Evolutionary conservation across 1,284 basidiomycete species (phyloP).

Genomic region (Afroboletus lepidellus): DNA sequence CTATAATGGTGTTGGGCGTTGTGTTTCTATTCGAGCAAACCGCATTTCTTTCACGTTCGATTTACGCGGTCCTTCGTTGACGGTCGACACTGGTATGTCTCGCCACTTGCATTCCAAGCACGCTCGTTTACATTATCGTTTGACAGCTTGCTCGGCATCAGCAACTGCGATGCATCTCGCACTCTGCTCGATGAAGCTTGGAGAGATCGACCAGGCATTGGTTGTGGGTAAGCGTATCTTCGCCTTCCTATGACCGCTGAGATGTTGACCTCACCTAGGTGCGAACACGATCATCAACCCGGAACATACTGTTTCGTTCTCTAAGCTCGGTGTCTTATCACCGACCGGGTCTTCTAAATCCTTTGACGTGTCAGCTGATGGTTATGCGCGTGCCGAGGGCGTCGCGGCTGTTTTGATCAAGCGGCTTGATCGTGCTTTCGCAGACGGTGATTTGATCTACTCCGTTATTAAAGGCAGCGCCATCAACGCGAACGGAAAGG

Average conservation of each 20-base stretch:
- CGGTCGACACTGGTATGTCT: slow-evolving; percentile 43
- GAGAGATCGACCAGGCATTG: slow-evolving; percentile 50
- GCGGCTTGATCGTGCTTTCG: slow-evolving; percentile 27
- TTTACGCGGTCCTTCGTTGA: slow-evolving; percentile 45
- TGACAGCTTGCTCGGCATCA: slow-evolving; percentile 42
- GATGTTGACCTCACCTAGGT: slow-evolving; percentile 13
- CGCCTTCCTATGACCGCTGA: too few species aligned
- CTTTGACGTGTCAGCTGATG: slow-evolving; percentile 48
- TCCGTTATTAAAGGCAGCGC: slow-evolving; percentile 31
- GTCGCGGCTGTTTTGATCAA: slow-evolving; percentile 31
- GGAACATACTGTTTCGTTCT: slow-evolving; percentile 32
- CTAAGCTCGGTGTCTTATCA: slow-evolving; percentile 39
- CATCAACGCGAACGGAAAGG: slow-evolving; percentile 33
- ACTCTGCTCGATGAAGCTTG: slow-evolving; percentile 41
- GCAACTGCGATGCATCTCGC: slow-evolving; percentile 49
- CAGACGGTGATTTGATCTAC: slow-evolving; percentile 27
- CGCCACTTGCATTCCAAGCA: neutral
- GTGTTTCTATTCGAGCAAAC: slow-evolving; percentile 40
- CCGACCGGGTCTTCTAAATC: slow-evolving; percentile 49
- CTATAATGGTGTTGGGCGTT: slow-evolving; percentile 28
- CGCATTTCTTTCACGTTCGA: slow-evolving; percentile 50
- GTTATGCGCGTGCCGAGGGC: slow-evolving; percentile 37
- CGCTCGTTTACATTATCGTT: neutral
- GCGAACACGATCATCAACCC: slow-evolving; percentile 30
- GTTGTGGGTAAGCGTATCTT: slow-evolving; percentile 31